These are phyloP conservation scores for Plasmodium coatneyi DNA, from an alignment of 169 alveolate genomes.

Conservation along the genomic window DNA sequence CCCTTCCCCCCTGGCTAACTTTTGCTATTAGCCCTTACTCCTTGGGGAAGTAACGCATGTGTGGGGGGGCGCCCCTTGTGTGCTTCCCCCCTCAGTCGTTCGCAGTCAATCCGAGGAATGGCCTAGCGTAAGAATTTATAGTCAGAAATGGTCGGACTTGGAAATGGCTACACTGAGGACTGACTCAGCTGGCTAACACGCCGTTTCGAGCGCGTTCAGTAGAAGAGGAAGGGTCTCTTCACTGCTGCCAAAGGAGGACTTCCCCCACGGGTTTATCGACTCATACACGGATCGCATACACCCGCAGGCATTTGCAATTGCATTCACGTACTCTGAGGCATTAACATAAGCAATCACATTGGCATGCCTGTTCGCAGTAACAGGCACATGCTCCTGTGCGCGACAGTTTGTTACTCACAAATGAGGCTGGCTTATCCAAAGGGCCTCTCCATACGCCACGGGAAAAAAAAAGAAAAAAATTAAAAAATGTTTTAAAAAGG, in stretches of 20 bases:
- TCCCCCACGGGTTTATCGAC: neutral
- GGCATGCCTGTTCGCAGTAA: neutral
- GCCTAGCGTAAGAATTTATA: neutral
- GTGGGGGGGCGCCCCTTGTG: neutral
- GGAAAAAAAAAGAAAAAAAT: neutral
- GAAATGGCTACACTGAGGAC: neutral
- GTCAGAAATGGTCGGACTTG: neutral
- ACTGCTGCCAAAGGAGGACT: neutral
- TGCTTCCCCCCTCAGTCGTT: neutral
- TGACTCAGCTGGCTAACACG: neutral
- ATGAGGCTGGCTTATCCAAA: neutral
- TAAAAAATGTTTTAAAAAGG: neutral
- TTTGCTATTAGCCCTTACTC: neutral
- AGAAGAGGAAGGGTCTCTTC: neutral
- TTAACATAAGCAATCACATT: neutral
- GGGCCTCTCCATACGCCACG: neutral
- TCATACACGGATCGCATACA: neutral
- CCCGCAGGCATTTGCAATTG: neutral
- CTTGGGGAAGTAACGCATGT: neutral
- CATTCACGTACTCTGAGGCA: neutral
- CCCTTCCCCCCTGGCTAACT: neutral
- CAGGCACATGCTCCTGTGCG: neutral
- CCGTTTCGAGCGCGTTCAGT: neutral
- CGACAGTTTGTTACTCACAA: neutral
- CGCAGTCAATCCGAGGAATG: neutral